Evolutionary conservation across 805 yeast species (phyloP).

Genomic region (Pichia membranifaciens): DNA sequence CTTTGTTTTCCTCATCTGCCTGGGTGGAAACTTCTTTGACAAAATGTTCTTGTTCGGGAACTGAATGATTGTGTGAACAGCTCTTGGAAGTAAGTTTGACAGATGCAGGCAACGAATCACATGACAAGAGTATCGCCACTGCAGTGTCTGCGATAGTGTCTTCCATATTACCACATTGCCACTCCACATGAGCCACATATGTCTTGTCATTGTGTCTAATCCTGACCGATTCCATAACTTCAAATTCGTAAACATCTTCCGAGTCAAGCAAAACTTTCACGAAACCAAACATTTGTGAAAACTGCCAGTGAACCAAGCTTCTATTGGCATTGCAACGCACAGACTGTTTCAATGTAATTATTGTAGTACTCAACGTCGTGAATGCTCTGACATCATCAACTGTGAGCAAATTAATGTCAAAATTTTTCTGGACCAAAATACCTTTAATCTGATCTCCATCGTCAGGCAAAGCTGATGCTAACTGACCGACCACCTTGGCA

Average conservation of each 20-base stretch:
- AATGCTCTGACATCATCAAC: constrained; percentile 85
- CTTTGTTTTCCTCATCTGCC: constrained; percentile 7
- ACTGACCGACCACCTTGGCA: constrained; percentile 62
- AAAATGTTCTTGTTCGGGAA: not conserved
- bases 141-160: constrained; percentile 94
- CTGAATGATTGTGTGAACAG: constrained; percentile 26
- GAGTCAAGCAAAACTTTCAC: constrained; percentile 60
- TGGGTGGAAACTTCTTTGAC: too few relatives aligned
- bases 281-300: constrained; percentile 92
- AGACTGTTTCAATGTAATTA: constrained; percentile 75
- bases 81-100: constrained; percentile 73
- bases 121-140: constrained; percentile 82
- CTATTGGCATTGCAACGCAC: constrained; percentile 75
- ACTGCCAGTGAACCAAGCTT: constrained; percentile 79
- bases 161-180: constrained; percentile 85
- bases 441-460: constrained; percentile 56
- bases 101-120: constrained; percentile 92
- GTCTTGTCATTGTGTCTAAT: constrained; percentile 42
- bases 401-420: constrained; percentile 76
- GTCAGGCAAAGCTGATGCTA: constrained; percentile 42
- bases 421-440: constrained; percentile 84
- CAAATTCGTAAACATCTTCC: constrained; percentile 41
- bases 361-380: constrained; percentile 79
- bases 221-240: constrained; percentile 59
- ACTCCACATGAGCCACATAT: constrained; percentile 61